Percentiles rank a stretch among this genome's conserved stretches.
phyloP scores from a whole-genome alignment of 2,329 filamentous ascomycete species.

The Aureobasidium leucospermi region DNA sequence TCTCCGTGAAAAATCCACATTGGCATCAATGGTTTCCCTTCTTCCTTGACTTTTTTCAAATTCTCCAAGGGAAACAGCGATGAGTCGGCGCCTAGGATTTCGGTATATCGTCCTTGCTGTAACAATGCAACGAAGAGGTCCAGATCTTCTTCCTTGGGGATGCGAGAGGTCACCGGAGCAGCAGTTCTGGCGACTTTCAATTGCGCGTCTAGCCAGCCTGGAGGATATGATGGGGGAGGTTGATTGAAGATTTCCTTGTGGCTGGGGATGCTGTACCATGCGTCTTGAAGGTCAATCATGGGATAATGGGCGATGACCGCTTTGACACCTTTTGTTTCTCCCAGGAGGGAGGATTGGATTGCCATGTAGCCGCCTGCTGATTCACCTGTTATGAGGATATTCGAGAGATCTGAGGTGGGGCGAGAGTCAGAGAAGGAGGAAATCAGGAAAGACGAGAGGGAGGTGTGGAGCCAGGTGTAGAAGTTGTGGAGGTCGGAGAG shows the following conservation, averaged over 20 bases:
- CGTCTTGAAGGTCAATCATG: conserved; percentile 20
- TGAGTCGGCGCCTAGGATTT: conserved; percentile 16
- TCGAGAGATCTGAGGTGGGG: conserved; percentile 21
- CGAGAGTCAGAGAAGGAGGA: conserved; percentile 11
- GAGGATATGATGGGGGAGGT: not conserved
- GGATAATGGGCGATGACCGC: conserved; percentile 28
- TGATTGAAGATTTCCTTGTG: conserved; percentile 16
- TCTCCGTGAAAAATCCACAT: conserved; percentile 29
- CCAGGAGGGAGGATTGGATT: conserved; percentile 23
- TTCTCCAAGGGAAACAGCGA: conserved; percentile 24
- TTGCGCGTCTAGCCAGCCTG: conserved; percentile 9
- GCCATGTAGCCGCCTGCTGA: conserved; percentile 34
- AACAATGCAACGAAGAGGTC: conserved; percentile 18
- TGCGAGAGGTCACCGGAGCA: not conserved
- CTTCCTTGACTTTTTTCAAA: conserved; percentile 20
- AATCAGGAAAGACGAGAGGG: not conserved
- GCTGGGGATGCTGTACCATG: not conserved
- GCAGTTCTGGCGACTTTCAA: conserved; percentile 9
- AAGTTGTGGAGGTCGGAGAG: conserved; percentile 42
- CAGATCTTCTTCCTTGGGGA: conserved; percentile 6
- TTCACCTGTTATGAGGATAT: conserved; percentile 30
- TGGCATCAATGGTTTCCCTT: conserved; percentile 19
- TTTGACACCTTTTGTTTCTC: conserved; percentile 21
- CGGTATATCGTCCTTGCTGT: conserved; percentile 15
- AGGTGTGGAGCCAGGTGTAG: conserved; percentile 37